Evolutionary conservation across 1,139 yeast species (phyloP), one percentile per base, ranked within the genome.

Genomic region (Protomyces arabidopsidicola): DNA sequence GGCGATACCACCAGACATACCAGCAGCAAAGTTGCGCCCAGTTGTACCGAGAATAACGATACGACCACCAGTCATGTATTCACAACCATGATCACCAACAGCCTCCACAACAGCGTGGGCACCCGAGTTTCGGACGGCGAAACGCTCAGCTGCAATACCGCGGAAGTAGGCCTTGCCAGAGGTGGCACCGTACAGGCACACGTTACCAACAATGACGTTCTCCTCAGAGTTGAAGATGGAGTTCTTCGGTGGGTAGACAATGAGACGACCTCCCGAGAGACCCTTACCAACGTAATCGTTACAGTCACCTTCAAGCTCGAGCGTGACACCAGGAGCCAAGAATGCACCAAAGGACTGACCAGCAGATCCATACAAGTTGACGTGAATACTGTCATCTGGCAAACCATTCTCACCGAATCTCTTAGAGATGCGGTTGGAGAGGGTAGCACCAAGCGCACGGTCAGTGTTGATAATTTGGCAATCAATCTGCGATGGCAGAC

Each of bases 1-100:
- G 38, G 97, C 96, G 75, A 93, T 93, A 84, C 98, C 98, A 77
- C 98, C 98, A 72, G 97, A 91, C 89, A 95, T 95, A 81, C 98
- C 98, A 65, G 98, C 97, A 54, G 97, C 98, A 76, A 93, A 93
- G 79, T 90, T 88, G 70, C 98, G 85, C 67, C 97, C 98, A 72
- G 96, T 88, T 65, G 85, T 78, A 60, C 98, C 97, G 70, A 93
- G 82, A 63, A 93, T 90, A 74, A 93, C 89, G 67, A 93, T 96
- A 72, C 98, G 85, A 75, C 98, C 98, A 76, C 98, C 98, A 72
- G 98, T 90, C 98, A 93, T 93, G 79, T 93, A 93, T 77, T 93
- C 98, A 80, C 97, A 93, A 65, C 98, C 98, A 76, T 93, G 97
- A 75, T 91, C 97, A 80, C 98, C 98, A 69, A 90, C 87, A 74